These are phyloP conservation scores for Zea luxurians DNA, from an alignment of 176 grass and related monocot species.

Conservation along the genomic window DNA sequence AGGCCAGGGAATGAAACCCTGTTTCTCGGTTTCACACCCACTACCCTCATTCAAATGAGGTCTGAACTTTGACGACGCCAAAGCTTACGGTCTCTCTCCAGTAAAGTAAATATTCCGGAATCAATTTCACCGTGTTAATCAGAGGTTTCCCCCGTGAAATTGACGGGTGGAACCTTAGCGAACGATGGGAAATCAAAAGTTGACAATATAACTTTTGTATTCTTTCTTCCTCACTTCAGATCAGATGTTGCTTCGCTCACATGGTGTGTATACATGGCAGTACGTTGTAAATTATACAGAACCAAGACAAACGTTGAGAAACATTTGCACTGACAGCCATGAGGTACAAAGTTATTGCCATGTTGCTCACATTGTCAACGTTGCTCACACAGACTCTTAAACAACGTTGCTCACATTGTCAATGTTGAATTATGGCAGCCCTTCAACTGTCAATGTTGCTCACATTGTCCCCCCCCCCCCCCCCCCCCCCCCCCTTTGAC, in stretches of 20 bases:
- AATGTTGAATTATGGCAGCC: neutral
- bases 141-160: neutral
- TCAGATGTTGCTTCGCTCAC: neutral
- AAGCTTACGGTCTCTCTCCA: neutral
- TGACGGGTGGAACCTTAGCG: neutral
- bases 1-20: neutral
- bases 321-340: neutral
- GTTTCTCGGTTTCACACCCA: neutral
- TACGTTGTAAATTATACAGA: neutral
- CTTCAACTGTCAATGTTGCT: neutral
- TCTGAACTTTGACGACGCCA: conserved; percentile 8
- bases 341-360: neutral
- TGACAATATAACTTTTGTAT: neutral
- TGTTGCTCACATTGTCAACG: neutral
- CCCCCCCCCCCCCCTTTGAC: neutral
- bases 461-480: neutral
- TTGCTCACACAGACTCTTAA: neutral
- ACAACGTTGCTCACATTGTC: neutral
- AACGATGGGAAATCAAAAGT: conserved; percentile 2
- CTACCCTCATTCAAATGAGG: neutral
- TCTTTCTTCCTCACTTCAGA: neutral
- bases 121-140: neutral
- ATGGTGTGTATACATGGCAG: neutral
- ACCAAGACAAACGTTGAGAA: neutral
- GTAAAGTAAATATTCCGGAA: neutral